Percentiles rank a stretch among this genome's conserved stretches.
Evolutionary conservation across 2,329 filamentous ascomycete species (phyloP).

Genomic region (Trichocomaceae sp.): DNA sequence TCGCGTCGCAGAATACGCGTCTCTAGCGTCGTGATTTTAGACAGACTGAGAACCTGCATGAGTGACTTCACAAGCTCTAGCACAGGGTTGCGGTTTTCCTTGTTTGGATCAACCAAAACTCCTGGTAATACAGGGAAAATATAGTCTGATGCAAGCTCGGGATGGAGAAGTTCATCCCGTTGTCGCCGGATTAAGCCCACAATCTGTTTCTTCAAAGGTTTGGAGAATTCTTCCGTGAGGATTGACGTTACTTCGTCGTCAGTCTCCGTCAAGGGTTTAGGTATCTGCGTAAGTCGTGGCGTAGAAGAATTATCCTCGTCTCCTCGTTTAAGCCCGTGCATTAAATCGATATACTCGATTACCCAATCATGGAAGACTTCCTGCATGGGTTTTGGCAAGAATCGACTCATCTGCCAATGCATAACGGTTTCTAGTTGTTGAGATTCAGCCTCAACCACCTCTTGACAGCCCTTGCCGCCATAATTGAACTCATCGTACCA

Average conservation of each 20-base stretch:
- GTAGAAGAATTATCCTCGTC: conserved; percentile 49
- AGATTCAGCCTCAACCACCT: conserved; percentile 68
- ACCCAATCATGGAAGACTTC: conserved; percentile 86
- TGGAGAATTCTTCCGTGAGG: conserved; percentile 76
- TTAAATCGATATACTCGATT: conserved; percentile 87
- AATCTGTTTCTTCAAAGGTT: conserved; percentile 84
- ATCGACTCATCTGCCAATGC: conserved; percentile 96
- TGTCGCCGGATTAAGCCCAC: conserved; percentile 73
- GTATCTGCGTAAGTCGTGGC: conserved; percentile 55
- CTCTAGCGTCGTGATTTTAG: conserved; percentile 84
- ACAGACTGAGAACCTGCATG: conserved; percentile 85
- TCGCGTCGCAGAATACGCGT: conserved; percentile 84
- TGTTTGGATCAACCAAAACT: conserved; percentile 42
- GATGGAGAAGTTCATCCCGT: conserved; percentile 80
- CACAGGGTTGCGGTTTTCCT: conserved; percentile 63
- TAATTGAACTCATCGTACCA: conserved; percentile 99
- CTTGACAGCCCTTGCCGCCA: conserved; percentile 81
- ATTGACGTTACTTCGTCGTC: conserved; percentile 57
- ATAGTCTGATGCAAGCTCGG: conserved; percentile 81
- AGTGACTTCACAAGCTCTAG: conserved; percentile 88
- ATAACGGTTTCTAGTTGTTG: conserved; percentile 86
- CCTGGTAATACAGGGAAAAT: conserved; percentile 67
- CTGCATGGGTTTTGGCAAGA: conserved; percentile 74
- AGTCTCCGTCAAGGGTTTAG: conserved; percentile 52
- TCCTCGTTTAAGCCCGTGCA: conserved; percentile 79